Evolutionary conservation across 2,329 filamentous ascomycete genomes (phyloP), one percentile per base, ranked within the genome.

Genomic region (Westerdykella aurantiaca): DNA sequence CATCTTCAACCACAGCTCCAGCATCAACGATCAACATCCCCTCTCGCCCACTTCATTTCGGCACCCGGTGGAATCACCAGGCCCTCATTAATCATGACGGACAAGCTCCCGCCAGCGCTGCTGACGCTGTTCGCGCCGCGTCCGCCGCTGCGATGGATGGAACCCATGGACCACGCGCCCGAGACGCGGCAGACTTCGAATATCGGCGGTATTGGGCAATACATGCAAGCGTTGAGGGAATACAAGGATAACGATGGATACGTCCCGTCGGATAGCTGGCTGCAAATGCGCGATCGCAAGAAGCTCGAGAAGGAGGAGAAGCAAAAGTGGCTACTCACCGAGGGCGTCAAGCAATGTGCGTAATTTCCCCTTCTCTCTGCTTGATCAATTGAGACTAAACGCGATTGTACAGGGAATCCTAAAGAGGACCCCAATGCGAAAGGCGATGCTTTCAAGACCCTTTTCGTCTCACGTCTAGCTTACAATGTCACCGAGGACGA

Each of bases 51-150:
- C 40, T 42, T 22, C 38, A 43, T 45, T 50, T 34, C 60, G 42
- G 54, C 55, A 43, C 45, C 50, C 48, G 46, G 46, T 48, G 45
- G 39, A 49, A 45, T 38, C 37, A 12, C 9, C 25, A 29, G 25
- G 25, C 25, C 41, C n/a, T 5, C 38, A 37, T 12, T 59, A 53
- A 58, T 41, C 58, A 98, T 97, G 93, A 97, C 93, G 40, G 91
- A 96, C 77, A 93, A 94, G 72, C 85, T 98, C 16, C 91, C 93
- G 46, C 88, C 86, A 44, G 91, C 95, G 66, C 80, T 97, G 47
- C 79, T 97, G 59, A 86, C 87, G 70, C 87, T 97, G 56, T 98
- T 98, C 74, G 87, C 91, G 71, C 88, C 93, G 65, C 87, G 93
- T 47, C 93, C 93, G 57, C 86, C 91, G 47, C 74, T 97, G 65